These are phyloP conservation scores for Zygoascus tannicola DNA, from an alignment of 805 yeast genomes.

Conservation along the genomic window DNA sequence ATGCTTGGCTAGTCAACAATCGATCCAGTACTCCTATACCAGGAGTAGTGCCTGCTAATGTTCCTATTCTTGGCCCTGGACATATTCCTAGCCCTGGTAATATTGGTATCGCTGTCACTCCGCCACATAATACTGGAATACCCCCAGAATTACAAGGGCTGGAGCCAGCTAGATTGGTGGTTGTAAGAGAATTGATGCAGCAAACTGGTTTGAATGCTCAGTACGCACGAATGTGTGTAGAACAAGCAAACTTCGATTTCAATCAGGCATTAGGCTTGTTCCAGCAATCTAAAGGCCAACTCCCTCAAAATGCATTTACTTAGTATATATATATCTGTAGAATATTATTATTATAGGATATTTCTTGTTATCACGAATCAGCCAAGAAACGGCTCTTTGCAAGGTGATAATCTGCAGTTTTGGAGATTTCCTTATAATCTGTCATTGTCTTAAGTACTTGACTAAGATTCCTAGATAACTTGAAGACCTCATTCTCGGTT, in stretches of 20 bases:
- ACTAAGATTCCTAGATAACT: slow-evolving; percentile 13
- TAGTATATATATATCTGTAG: too few species aligned
- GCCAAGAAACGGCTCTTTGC: too few species aligned
- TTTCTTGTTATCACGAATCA: too few species aligned
- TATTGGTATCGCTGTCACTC: slow-evolving; percentile 6
- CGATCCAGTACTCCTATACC: slow-evolving; percentile 1
- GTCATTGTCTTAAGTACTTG: slow-evolving; percentile 5
- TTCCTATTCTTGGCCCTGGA: slow-evolving; percentile 4
- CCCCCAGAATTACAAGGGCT: slow-evolving; percentile 30
- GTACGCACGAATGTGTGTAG: slow-evolving; percentile 72
- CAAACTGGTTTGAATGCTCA: slow-evolving; percentile 73
- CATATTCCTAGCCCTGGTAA: slow-evolving; percentile 4
- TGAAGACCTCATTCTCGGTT: slow-evolving; percentile 13
- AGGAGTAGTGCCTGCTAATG: slow-evolving; percentile 13
- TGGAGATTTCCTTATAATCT: slow-evolving; percentile 1
- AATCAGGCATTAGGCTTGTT: slow-evolving; percentile 62
- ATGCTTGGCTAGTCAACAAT: slow-evolving; percentile 40
- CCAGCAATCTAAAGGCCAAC: slow-evolving; percentile 49
- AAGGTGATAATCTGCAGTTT: slow-evolving; percentile 9
- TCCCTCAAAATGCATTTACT: slow-evolving; percentile 49
- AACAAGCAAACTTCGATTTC: slow-evolving; percentile 81
- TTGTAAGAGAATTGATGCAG: slow-evolving; percentile 53
- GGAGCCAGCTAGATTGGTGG: slow-evolving; percentile 48
- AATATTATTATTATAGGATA: too few species aligned
- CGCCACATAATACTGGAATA: slow-evolving; percentile 8